Evolutionary conservation across 1,284 basidiomycete species (phyloP), one percentile per base, ranked within the genome.

Genomic region (Singerocomus inundabilis): DNA sequence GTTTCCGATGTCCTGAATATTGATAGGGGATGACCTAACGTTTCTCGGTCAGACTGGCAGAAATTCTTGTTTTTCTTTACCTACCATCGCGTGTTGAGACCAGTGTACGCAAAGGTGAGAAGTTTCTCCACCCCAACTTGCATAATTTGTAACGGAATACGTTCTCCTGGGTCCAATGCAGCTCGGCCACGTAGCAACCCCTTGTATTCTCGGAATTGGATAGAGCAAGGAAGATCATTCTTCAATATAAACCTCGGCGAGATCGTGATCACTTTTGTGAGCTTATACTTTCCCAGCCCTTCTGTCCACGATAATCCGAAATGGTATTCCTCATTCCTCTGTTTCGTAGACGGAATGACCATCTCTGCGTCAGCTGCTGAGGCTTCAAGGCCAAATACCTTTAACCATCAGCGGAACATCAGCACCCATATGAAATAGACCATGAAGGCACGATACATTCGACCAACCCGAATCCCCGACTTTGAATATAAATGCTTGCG

Each of bases 261-360:
- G 34, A 99, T 74, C 1, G 92, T 97, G 62, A 99, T 87, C 55
- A 98, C 90, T 72, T 98, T 98, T 26, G 88, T 89, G 41, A 99
- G 74, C 68, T 98, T 98, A 72, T 98, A 99, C 77, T 95, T 97
- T 41, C 97, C 97, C 25, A 89, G 73, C 5, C 96, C 96, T 67
- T 98, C 95, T 18, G 84, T 80, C 80, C 97, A 98, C 5, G 93
- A 96, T 44, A 99, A 65, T 6, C 97, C 97, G 32, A 93, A 72
- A 62, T 95, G 91, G 53, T 88, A 80, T 66, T 95, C 90, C 45
- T 89, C 86, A n/a, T 81, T 73, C 59, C 80, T 88, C 49, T 81
- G 81, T 32, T 75, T 77, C 40, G 80, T 74, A 3, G 87, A 85
- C 3, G 85, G 78, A 55, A 95, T 80, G 38, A 87, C 81, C 46